Conservation (phyloP, 768 basidiomycete species). For the Xanthoconium stramineum region DNA sequence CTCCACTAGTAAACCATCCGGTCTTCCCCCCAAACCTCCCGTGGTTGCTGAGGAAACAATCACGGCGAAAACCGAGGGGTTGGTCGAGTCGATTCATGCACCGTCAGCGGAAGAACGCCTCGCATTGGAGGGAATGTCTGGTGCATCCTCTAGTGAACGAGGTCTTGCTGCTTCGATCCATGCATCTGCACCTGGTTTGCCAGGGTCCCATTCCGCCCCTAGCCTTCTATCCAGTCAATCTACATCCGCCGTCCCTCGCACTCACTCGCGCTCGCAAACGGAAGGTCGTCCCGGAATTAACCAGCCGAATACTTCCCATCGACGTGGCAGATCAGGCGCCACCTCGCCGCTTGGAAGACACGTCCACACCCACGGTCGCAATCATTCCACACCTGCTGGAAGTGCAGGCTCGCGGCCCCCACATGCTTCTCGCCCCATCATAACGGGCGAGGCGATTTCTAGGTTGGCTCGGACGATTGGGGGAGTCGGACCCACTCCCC, state of each 20-base stretch:
- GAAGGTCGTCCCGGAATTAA: conserved; percentile 42
- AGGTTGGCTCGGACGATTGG: conserved; percentile 63
- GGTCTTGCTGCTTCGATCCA: conserved; percentile 55
- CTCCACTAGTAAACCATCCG: conserved; percentile 14
- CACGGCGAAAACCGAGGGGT: conserved; percentile 17
- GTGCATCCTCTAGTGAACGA: conserved; percentile 27
- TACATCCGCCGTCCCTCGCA: conserved; percentile 24
- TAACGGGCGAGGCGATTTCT: conserved; percentile 70
- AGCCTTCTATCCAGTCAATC: conserved; percentile 32
- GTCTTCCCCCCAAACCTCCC: conserved; percentile 11
- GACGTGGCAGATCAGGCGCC: conserved; percentile 42
- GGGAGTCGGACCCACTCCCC: conserved; percentile 24
- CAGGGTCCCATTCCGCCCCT: conserved; percentile 37
- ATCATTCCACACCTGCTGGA: conserved; percentile 58
- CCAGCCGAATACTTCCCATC: conserved; percentile 30
- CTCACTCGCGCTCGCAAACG: conserved; percentile 57
- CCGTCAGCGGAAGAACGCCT: conserved; percentile 15
- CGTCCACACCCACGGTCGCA: conserved; percentile 44
- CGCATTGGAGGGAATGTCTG: conserved; percentile 15
- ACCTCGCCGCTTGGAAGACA: conserved; percentile 42
- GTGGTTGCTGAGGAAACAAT: conserved; percentile 9
- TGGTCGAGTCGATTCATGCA: conserved; percentile 29
- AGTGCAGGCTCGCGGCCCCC: conserved; percentile 37
- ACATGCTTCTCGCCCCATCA: conserved; percentile 58
- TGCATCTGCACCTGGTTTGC: conserved; percentile 42